Base-by-base conservation (phyloP, 2,329 filamentous ascomycete genomes). In the Penicillium hesseltinei region DNA sequence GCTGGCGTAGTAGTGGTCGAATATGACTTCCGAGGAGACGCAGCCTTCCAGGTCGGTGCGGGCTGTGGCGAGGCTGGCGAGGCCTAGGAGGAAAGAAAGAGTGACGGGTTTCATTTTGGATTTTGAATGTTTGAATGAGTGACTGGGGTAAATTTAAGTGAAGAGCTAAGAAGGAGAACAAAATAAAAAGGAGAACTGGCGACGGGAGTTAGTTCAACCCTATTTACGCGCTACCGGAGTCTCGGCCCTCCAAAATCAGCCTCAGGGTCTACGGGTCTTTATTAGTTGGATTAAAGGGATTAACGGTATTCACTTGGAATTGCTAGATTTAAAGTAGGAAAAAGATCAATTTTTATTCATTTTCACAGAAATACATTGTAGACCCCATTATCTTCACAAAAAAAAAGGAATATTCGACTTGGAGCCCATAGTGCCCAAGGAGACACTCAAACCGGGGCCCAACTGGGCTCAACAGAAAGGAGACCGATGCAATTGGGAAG, bases 1-100 rank as follows among this genome's bases (percentile, higher is more conserved):
- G 48, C 62, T 69, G 62, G 66, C 66, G 48, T 68, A 58, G 45
- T 67, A 67, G 45, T 68, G 59, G 0, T 47, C 45, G 54, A 69
- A 62, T 42, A 58, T 61, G 35, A 68, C 69, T 38, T 53, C 42
- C 15, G 68, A 68, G 25, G 65, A 66, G 47, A 63, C 57, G 50
- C 68, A 70, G 57, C 68, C 66, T 21, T 13, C 36, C 10, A 71
- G 55, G 44, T 65, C 64, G 23, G 67, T 70, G 38, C 66, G 64
- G 47, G 68, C 69, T 23, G 49, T 46, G 35, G 60, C 47, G 10
- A 61, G 47, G 51, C 49, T 45, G 29, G 58, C 36, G 21, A 56
- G 54, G 54, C 62, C 51, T 5, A 69, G 59, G 40, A 69, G n/a
- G 42, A 63, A 33, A 27, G 62, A 50, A 44, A 63, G 53, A 39